These are phyloP conservation scores for Russula brevipes DNA, from an alignment of 768 basidiomycete genomes.

Conservation along the genomic window DNA sequence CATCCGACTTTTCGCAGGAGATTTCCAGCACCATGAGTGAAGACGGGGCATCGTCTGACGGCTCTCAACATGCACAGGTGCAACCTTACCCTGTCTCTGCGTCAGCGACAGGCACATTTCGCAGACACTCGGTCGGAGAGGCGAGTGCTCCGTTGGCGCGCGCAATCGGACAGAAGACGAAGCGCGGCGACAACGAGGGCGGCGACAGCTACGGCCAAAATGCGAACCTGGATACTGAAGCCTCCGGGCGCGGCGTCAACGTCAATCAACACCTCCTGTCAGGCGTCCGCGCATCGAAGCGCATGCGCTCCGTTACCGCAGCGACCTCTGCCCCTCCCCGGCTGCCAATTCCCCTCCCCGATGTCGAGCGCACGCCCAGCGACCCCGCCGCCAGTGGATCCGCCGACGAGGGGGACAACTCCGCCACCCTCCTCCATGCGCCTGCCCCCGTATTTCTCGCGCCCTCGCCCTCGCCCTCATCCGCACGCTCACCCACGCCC, in stretches of 20 bases:
- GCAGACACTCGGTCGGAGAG: not conserved
- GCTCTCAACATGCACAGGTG: not conserved
- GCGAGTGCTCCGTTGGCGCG: not conserved
- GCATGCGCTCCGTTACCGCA: not conserved
- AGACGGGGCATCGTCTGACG: not conserved
- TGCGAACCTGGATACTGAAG: too few relatives aligned
- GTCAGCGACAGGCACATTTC: not conserved
- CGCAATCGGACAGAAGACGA: not conserved
- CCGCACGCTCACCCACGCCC: not conserved
- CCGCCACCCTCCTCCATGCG: too few relatives aligned
- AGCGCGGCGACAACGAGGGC: not conserved
- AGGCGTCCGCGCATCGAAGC: not conserved
- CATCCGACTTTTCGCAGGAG: not conserved
- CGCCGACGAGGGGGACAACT: not conserved
- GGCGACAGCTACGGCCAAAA: not conserved
- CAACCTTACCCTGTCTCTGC: not conserved
- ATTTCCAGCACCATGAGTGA: not conserved
- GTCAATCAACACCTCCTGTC: not conserved
- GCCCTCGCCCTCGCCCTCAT: not conserved
- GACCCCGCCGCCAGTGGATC: not conserved
- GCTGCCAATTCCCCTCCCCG: not conserved
- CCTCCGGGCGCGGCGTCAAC: not conserved
- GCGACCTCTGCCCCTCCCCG: slow-evolving; percentile 6
- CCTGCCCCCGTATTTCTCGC: not conserved
- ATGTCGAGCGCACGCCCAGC: not conserved